phyloP scores from a whole-genome alignment of 2,329 filamentous ascomycete species.

The Penicillium sp. region DNA sequence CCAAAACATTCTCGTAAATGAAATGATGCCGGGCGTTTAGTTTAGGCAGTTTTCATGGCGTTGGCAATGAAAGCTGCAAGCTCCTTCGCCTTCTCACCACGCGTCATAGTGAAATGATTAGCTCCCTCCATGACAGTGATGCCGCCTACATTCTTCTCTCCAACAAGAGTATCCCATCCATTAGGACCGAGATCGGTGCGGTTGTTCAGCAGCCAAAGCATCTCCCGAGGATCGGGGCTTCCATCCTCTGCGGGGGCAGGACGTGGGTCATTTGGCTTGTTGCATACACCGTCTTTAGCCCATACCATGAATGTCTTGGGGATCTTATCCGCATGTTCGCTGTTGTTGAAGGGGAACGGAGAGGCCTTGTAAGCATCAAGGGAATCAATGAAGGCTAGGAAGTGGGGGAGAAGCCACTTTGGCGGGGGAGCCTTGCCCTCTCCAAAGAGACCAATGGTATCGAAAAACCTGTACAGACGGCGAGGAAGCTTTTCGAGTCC shows the following conservation, averaged over 20 bases:
- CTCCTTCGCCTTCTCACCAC: constrained; percentile 35
- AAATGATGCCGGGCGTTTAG: constrained; percentile 5
- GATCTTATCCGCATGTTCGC: constrained; percentile 35
- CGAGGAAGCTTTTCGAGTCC: constrained; percentile 70
- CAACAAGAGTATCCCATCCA: constrained; percentile 53
- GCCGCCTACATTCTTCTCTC: constrained; percentile 38
- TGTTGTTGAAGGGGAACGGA: constrained; percentile 36
- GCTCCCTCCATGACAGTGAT: constrained; percentile 39
- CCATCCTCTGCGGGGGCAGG: constrained; percentile 45
- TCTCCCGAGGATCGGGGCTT: constrained; percentile 50
- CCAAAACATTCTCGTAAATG: neutral
- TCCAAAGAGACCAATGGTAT: constrained; percentile 53
- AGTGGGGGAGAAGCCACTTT: constrained; percentile 57
- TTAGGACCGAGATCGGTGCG: constrained; percentile 53
- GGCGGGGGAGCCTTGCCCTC: constrained; percentile 49
- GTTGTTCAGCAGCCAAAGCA: constrained; percentile 55
- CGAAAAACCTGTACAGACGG: constrained; percentile 55
- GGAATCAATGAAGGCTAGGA: constrained; percentile 54
- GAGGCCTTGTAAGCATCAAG: constrained; percentile 50
- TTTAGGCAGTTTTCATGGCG: constrained; percentile 26
- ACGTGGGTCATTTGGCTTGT: constrained; percentile 44
- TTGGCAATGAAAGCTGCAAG: constrained; percentile 34
- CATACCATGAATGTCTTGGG: constrained; percentile 52
- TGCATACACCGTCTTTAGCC: constrained; percentile 54
- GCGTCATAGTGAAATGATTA: constrained; percentile 42